A percentile compares a stretch with the other conserved stretches of the same genome.
These are phyloP conservation scores for Pythium scleroteichum DNA, from an alignment of 352 stramenopile species.

Conservation along the genomic window DNA sequence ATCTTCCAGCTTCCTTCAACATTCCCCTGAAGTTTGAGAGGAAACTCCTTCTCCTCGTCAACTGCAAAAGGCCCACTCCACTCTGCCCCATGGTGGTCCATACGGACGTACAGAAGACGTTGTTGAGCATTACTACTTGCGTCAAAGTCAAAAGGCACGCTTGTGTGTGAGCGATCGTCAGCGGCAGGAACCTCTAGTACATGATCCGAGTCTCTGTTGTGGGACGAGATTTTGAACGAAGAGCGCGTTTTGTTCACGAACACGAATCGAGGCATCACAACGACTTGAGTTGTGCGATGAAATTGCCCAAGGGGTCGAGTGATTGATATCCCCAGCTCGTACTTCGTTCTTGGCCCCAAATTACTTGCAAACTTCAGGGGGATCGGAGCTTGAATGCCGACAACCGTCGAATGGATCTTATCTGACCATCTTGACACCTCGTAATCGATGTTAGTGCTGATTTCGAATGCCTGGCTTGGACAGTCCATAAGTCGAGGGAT, in stretches of 20 bases:
- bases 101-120: constrained; percentile 68
- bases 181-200: constrained; percentile 56
- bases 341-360: constrained; percentile 59
- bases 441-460: constrained; percentile 85
- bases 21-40: constrained; percentile 66
- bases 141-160: constrained; percentile 75
- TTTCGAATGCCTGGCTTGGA: constrained; percentile 77
- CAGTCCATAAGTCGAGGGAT: constrained; percentile 87
- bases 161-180: constrained; percentile 16
- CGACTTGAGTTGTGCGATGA: constrained; percentile 84
- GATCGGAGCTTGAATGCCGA: constrained; percentile 84
- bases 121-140: constrained; percentile 45
- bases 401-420: constrained; percentile 83
- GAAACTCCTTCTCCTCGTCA: constrained; percentile 86
- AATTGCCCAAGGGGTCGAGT: constrained; percentile 85
- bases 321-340: constrained; percentile 87
- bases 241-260: constrained; percentile 85
- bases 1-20: constrained; percentile 55
- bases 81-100: constrained; percentile 70
- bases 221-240: constrained; percentile 76
- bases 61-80: constrained; percentile 85
- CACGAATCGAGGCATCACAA: constrained; percentile 83
- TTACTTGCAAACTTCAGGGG: constrained; percentile 75
- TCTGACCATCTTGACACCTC: constrained; percentile 85
- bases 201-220: constrained; percentile 59